Base-by-base conservation (phyloP, 306 rosid species). In the Cotoneaster glaucophyllus region DNA sequence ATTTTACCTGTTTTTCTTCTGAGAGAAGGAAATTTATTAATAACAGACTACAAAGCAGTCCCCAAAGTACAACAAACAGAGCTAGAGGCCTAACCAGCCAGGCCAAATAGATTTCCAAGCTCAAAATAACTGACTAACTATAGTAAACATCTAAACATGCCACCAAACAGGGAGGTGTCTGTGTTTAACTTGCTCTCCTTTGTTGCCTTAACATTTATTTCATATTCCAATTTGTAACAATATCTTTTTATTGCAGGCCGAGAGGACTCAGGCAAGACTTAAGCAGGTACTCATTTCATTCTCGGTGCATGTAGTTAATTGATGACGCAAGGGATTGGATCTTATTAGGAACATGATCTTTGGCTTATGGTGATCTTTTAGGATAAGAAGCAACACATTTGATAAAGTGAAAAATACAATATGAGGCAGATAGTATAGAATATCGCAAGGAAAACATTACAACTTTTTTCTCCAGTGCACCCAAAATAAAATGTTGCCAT, bases 201-300 rank as follows among this genome's bases (percentile, higher is more conserved):
- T 77, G 66, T 32, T 48, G 44, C 74, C 39, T 21, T 64, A 65
- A 32, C 59, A 41, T 70, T 75, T 34, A 17, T 8, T 72, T 28
- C n/a, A 34, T 13, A 29, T n/a, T 22, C 59, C 17, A 11, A 59
- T 63, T 66, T 75, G 78, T 81, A 59, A 87, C 80, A 24, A 18
- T 44, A 18, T 13, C 21, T 71, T 61, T 69, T 85, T 26, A 74
- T 50, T 83, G 88, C 92, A 95, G 99, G 90, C 80, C 45, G 92
- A 84, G 83, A 87, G 84, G 82, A 79, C 77, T 25, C 90, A 83
- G 84, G 88, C 87, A 82, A 89, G 99, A 79, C 79, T 50, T 78
- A 89, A 89, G 83, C 96, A 92, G 99, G 99, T 95, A 90, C 32
- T 71, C 28, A 19, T 83, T 57, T 75, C 8, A 45, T 70, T 59